Base-by-base conservation (phyloP, 495 filamentous ascomycete species). In the Filosporella fistucella region DNA sequence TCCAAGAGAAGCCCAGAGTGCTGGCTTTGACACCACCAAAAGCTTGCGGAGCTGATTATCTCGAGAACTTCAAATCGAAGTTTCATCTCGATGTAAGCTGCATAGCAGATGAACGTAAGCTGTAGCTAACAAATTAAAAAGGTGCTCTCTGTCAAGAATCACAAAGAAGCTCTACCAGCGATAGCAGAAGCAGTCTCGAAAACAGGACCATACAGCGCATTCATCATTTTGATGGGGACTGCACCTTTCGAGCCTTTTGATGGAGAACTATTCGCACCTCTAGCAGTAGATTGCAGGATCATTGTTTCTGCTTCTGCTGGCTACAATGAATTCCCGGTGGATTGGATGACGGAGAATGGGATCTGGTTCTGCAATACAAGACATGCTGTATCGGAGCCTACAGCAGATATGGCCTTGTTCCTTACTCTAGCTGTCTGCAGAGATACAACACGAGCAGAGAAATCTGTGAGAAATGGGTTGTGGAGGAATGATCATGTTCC, bases 391-490 rank as follows among this genome's bases (percentile, higher is more conserved):
- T 36, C 49, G 9, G 53, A 56, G 32, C 48, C 85, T 14, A 89
- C 86, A 1, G 86, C 85, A 23, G 86, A 88, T 55, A 70, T 78
- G 25, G 83, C 78, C 54, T 72, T 88, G 64, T 89, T 86, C 59
- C 70, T 89, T 9, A 83, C 86, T 40, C 67, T 89, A 20, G 82
- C 81, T 0, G 83, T 83, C 4, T 67, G 89, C 10, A 77, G 85
- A 14, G 74, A 76, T 53, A 54, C 42, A 9, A 36, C 34, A 9
- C 40, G 48, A 45, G 23, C 52, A 50, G 53, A 56, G 51, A 42
- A 54, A 47, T 43, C 43, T 34, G 26, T 52, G 30, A 26, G 49
- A 52, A 41, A 47, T 9, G 45, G 72, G 9, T 57, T 70, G 54
- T 82, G 73, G 74, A 68, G 67, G 35, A 75, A 73, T 21, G 58